A percentile compares a stretch with the other conserved stretches of the same genome.
phyloP scores from a whole-genome alignment of 177 flowering plant species.

The Vitis hybrid region DNA sequence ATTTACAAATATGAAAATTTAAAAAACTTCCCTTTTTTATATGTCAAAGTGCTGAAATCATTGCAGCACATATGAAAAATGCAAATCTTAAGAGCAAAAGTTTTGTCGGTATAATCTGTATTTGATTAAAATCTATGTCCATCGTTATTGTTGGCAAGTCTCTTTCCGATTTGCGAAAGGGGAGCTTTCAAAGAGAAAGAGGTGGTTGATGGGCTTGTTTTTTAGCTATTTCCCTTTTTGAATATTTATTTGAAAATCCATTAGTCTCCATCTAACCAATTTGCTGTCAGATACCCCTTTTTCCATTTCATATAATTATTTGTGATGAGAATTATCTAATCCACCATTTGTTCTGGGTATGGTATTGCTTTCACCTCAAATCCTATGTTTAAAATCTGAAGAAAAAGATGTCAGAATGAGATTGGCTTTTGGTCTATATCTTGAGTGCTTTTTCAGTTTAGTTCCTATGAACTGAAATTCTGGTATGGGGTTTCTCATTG shows the following conservation, averaged over 20 bases:
- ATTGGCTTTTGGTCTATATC: not conserved
- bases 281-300: slow-evolving; percentile 14
- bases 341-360: not conserved
- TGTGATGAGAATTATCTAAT: not conserved
- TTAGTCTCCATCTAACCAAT: slow-evolving; percentile 18
- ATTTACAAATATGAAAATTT: not conserved
- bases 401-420: not conserved
- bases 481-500: too few species aligned
- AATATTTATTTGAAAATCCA: not conserved
- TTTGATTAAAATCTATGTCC: not conserved
- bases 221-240: slow-evolving; percentile 2
- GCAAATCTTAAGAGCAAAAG: not conserved
- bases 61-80: not conserved
- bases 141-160: slow-evolving; percentile 39
- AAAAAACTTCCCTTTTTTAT: not conserved
- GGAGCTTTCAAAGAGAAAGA: slow-evolving; percentile 38
- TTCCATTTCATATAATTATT: not conserved
- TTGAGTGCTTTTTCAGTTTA: not conserved
- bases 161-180: slow-evolving; percentile 34
- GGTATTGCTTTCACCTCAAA: slow-evolving; percentile 3
- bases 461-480: too few species aligned
- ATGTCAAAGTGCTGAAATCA: not conserved
- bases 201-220: slow-evolving; percentile 31
- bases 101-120: not conserved
- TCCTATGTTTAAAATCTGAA: slow-evolving; percentile 3